Evolutionary conservation across 371 early-diverging fungal species (phyloP).

Genomic region (Mucor lusitanicus): DNA sequence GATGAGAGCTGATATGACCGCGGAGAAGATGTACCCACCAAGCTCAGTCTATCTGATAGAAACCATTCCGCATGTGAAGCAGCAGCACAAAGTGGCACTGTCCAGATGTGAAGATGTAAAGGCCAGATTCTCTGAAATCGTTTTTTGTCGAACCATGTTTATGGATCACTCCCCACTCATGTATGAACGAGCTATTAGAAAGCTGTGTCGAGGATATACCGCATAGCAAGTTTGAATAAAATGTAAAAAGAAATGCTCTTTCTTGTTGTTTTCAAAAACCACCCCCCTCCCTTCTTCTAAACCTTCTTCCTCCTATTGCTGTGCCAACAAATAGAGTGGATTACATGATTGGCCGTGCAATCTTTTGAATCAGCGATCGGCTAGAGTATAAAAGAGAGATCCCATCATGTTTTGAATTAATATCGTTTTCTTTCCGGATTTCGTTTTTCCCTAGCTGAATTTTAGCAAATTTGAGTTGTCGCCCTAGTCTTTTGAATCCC

Average conservation of each 20-base stretch:
- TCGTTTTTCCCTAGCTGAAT: neutral
- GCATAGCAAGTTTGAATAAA: neutral
- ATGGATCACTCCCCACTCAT: conserved; percentile 71
- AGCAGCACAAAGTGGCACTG: conserved; percentile 29
- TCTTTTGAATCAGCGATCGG: neutral
- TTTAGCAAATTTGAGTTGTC: neutral
- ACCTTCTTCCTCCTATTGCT: neutral
- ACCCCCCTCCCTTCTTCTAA: neutral
- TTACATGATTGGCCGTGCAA: neutral
- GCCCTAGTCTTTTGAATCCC: neutral
- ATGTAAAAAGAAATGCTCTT: neutral
- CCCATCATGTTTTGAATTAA: neutral
- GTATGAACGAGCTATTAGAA: conserved; percentile 55
- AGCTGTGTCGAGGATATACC: conserved; percentile 12
- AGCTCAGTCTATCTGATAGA: conserved; percentile 57
- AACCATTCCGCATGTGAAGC: conserved; percentile 39
- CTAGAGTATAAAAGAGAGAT: neutral
- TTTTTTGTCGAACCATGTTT: conserved; percentile 73
- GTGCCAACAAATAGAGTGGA: neutral
- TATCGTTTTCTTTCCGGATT: conserved; percentile 2
- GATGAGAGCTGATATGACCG: conserved; percentile 77
- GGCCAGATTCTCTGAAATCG: conserved; percentile 65
- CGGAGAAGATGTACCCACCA: conserved; percentile 83
- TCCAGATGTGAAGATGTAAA: conserved; percentile 69
- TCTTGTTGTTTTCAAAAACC: neutral